Evolutionary conservation across 352 stramenopile genomes (phyloP), one percentile per base, ranked within the genome.

Genomic region (Globisporangium paroecandrum): DNA sequence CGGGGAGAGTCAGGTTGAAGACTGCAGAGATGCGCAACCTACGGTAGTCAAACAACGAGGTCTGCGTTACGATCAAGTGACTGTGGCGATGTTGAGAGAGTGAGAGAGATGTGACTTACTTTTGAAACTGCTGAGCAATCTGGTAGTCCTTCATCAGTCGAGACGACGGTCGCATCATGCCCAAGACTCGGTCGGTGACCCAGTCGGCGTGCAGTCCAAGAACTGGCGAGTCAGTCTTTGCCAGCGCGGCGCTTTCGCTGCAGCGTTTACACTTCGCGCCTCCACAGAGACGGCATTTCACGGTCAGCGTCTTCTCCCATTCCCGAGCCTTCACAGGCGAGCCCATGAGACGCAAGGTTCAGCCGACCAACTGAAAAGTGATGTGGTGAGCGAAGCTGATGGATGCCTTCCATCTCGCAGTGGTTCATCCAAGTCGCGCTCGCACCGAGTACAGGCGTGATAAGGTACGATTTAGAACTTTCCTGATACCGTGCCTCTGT

Each of bases 1-100:
- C 90, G 8, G 91, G 89, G 29, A 96, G 77, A 9, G 91, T 97
- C n/a, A 97, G 72, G 63, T 97, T 97, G 68, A 97, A 94, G 13
- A 97, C 87, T 1, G 87, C 89, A 12, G 85, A 90, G 62, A 97
- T 92, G 25, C 79, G 81, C 32, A 93, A 65, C 63, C 87, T 47
- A 8, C 13, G 20, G 41, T 95, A 61, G 13, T 64, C 27, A 20
- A 32, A 32, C 29, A 69, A 27, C 66, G 47, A 58, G 49, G 25
- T 71, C 20, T 64, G 62, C 54, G 51, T 36, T 46, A 61, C 0
- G 3, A n/a, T 27, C 58, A 4, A 55, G 12, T 27, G 8, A 20
- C 12, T 43, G 36, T 27, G 10, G n/a, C 27, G 22, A 15, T n/a
- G 3, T 25, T 38, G 29, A 32, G 29, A 32, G 29, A 32, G 29